Evolutionary conservation across 1,284 basidiomycete genomes (phyloP).

Genomic region (Trametes hirsuta): DNA sequence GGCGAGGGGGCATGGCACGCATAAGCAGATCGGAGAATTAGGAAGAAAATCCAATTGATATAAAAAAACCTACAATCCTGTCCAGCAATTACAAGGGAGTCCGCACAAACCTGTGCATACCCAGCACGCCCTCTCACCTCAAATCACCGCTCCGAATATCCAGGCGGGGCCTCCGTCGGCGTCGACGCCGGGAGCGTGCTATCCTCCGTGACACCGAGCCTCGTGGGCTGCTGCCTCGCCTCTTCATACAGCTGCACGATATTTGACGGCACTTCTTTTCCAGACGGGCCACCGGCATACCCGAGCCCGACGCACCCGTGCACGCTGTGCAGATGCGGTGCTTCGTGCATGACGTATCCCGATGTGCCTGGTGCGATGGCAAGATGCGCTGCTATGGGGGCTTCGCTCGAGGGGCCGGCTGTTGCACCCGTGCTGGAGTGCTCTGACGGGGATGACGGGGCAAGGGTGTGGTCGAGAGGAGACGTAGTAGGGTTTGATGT

Average conservation of each 20-base stretch:
- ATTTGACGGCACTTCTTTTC: not conserved
- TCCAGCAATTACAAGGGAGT: not conserved
- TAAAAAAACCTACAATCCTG: too few species aligned
- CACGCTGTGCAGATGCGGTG: not conserved
- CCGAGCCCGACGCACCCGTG: not conserved
- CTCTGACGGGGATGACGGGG: not conserved
- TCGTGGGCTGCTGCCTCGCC: not conserved
- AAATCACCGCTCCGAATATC: slow-evolving; percentile 2
- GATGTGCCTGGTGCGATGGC: not conserved
- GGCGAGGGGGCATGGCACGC: too few species aligned
- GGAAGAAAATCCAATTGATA: too few species aligned
- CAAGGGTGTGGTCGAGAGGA: not conserved
- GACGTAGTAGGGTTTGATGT: not conserved
- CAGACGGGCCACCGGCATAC: not conserved
- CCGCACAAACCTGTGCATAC: not conserved
- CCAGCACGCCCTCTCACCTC: too few species aligned
- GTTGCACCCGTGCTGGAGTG: not conserved
- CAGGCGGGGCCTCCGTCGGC: slow-evolving; percentile 2
- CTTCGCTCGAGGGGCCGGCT: not conserved
- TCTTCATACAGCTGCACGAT: not conserved
- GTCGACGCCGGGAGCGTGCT: not conserved
- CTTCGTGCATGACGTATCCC: not conserved
- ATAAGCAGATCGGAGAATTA: too few species aligned
- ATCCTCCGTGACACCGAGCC: not conserved
- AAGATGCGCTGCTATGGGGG: not conserved